phyloP scores from a whole-genome alignment of 192 early-diverging fungal genomes.

The Umbelopsis ramanniana region DNA sequence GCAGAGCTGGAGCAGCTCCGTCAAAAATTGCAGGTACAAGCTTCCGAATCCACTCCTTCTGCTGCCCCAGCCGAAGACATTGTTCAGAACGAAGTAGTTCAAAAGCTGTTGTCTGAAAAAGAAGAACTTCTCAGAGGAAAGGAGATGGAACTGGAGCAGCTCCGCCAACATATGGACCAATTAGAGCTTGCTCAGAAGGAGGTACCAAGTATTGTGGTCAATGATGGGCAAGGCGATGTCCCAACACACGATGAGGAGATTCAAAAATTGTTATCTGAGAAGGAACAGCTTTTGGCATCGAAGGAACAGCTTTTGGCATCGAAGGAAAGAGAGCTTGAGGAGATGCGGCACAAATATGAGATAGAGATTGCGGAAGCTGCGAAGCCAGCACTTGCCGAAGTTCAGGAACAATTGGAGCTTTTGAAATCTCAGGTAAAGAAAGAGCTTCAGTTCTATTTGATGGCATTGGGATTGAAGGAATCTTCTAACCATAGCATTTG shows the following conservation, averaged over 20 bases:
- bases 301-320: not conserved
- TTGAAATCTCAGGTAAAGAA: slow-evolving; percentile 26
- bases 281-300: not conserved
- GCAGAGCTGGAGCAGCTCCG: slow-evolving; percentile 36
- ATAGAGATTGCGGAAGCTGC: slow-evolving; percentile 33
- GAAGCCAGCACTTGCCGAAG: slow-evolving; percentile 39
- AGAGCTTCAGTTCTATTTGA: not conserved
- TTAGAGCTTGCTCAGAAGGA: slow-evolving; percentile 5
- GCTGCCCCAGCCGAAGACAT: not conserved
- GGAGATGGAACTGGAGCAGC: slow-evolving; percentile 24
- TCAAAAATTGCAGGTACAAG: slow-evolving; percentile 22
- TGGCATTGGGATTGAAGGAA: not conserved
- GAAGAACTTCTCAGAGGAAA: slow-evolving; percentile 29
- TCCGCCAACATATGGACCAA: not conserved
- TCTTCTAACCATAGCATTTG: not conserved
- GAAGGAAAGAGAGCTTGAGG: slow-evolving; percentile 2
- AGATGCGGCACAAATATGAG: slow-evolving; percentile 17
- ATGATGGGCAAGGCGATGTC: not conserved
- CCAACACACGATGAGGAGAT: not conserved
- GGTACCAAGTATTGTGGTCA: slow-evolving; percentile 7
- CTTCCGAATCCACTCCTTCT: not conserved
- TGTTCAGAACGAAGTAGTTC: not conserved
- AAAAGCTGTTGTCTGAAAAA: slow-evolving; percentile 31
- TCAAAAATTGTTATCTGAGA: not conserved
- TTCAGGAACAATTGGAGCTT: slow-evolving; percentile 32